Percentiles rank a stretch among this genome's conserved stretches.
Conservation (phyloP, 1,284 basidiomycete genomes). For the Ganoderma resinaceum region DNA sequence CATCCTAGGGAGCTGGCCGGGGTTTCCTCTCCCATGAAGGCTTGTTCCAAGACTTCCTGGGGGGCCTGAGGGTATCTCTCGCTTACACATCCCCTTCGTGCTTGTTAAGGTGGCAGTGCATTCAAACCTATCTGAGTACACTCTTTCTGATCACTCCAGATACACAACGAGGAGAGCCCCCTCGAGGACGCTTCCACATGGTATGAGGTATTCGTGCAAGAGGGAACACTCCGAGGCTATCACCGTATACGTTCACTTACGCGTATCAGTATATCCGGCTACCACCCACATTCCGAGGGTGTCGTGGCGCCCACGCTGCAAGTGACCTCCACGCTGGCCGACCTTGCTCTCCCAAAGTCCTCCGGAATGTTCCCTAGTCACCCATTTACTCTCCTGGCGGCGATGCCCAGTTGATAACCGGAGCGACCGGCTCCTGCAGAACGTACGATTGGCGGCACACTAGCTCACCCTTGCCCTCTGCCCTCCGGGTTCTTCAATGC, state of each 20-base stretch:
- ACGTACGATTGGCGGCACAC: constrained; percentile 18
- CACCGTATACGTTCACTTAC: too few relatives aligned
- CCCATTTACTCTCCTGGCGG: constrained; percentile 21
- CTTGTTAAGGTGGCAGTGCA: constrained; percentile 20
- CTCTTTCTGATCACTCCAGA: constrained; percentile 9
- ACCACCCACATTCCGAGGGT: constrained; percentile 21
- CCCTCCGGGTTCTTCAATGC: constrained; percentile 5
- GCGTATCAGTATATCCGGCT: constrained; percentile 13
- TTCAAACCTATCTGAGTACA: constrained; percentile 6
- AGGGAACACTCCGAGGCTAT: not conserved
- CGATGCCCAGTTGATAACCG: constrained; percentile 35
- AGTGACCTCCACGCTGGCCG: constrained; percentile 28
- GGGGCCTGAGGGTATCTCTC: constrained; percentile 2
- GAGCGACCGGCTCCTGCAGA: constrained; percentile 22
- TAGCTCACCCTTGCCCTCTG: constrained; percentile 13
- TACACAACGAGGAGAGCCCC: constrained; percentile 4
- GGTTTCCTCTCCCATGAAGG: constrained; percentile 11
- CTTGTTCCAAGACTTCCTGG: constrained; percentile 12
- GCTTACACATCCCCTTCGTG: constrained; percentile 8
- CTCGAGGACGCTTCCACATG: constrained; percentile 1
- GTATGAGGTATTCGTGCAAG: not conserved
- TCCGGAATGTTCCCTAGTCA: constrained; percentile 23
- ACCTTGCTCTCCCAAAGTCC: constrained; percentile 22
- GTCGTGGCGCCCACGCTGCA: constrained; percentile 30
- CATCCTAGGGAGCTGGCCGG: constrained; percentile 2